Evolutionary conservation across 306 rosid genomes (phyloP), one percentile per base, ranked within the genome.

Genomic region (Cucurbita maxima): DNA sequence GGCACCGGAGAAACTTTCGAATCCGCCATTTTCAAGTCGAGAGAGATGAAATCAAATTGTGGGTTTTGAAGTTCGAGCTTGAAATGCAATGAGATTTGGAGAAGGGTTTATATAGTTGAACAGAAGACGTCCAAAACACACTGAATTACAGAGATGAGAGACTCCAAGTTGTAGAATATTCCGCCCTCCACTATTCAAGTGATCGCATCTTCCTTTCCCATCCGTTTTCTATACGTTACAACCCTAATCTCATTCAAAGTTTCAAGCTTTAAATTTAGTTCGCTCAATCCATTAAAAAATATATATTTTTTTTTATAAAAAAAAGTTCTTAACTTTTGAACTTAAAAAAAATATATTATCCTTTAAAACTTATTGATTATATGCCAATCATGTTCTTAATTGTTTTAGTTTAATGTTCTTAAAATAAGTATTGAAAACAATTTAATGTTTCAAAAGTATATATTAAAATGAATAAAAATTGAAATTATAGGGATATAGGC

Each of bases 21-120:
- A 63, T 38, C 75, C 3, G 90, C 89, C 92, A 91, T 91, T 91
- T 22, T 47, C 57, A 6, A 7, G 34, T 78, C 75, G 7, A 3
- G 40, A 34, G 67, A 11, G 57, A 22, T n/a, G 58, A 22, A 57
- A 22, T 58, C 13, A 60, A 60, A n/a, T 8, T 53, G 43, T 10
- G 66, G 30, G n/a, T 53, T 50, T 70, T 15, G 45, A 18, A 5
- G 59, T 8, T 51, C 16, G 59, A 80, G 84, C 54, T 73, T 41
- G 66, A 73, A 56, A 53, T 38, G n/a, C 7, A 8, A 57, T 18
- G 67, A 9, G 12, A 38, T 13, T 2, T 13, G 18, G 43, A 0
- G 51, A 18, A 63, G 76, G 76, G 53, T 54, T 40, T 55, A 73
- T 41, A 54, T 20, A 16, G 16, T 54, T 4, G 22, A 43, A 56